Evolutionary conservation across 2,329 filamentous ascomycete genomes (phyloP).

Genomic region (Coniochaeta hoffmannii): DNA sequence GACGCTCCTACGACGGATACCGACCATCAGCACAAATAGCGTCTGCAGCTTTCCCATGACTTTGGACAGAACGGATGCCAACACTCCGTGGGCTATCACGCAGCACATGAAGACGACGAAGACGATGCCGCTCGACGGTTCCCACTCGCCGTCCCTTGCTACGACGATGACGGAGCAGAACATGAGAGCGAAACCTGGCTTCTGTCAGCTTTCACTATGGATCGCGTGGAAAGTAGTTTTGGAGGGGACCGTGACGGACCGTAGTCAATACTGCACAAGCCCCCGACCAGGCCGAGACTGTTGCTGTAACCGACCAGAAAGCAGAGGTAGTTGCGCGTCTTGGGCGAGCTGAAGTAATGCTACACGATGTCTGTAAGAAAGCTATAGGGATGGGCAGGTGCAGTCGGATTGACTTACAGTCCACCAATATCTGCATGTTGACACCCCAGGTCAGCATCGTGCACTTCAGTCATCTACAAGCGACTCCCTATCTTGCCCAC

Average conservation of each 20-base stretch:
- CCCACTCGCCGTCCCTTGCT: constrained; percentile 47
- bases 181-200: constrained; percentile 43
- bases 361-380: not conserved
- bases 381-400: not conserved
- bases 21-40: constrained; percentile 25
- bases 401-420: constrained; percentile 21
- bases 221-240: constrained; percentile 11
- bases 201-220: not conserved
- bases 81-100: constrained; percentile 45
- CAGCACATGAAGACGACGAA: constrained; percentile 50
- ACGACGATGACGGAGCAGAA: constrained; percentile 52
- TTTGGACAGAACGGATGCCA: constrained; percentile 43
- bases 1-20: not conserved
- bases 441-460: not conserved
- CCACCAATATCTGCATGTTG: constrained; percentile 35
- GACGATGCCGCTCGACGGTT: constrained; percentile 45
- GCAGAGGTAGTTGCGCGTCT: constrained; percentile 47
- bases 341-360: constrained; percentile 48
- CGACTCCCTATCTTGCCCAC: not conserved
- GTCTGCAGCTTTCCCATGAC: constrained; percentile 54
- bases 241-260: constrained; percentile 3
- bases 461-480: not conserved
- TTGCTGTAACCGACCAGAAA: constrained; percentile 56
- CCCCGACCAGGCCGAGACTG: constrained; percentile 52
- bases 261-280: constrained; percentile 54